Base-by-base conservation (phyloP, 768 basidiomycete species). In the Mycena pura region DNA sequence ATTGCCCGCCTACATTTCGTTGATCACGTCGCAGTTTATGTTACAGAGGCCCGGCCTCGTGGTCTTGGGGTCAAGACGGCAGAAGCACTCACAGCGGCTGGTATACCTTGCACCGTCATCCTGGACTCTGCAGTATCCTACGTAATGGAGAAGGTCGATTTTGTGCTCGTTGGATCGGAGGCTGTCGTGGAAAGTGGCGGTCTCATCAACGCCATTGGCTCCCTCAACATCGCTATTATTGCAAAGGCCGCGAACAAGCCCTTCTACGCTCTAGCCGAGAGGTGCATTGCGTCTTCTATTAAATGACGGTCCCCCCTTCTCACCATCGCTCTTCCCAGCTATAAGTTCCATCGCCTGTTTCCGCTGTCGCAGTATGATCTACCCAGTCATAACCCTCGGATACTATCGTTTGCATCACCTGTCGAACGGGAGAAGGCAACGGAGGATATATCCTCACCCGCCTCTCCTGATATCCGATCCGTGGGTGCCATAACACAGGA, bases 131-230 rank as follows among this genome's bases (percentile, higher is more conserved):
- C 96, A 2, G 96, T 99, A 5, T 94, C 94, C 36, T 99, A 98
- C 78, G 88, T 93, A 68, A 98, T 99, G 91, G 93, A 96, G 65
- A 90, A 92, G 68, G 94, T 96, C 19, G 93, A 96, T 74, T 91
- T 96, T 73, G 92, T 96, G 48, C 84, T 99, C 46, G 95, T 99
- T 38, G 97, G 97, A 29, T 95, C 95, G 38, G 97, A 99, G 78
- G 97, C 96, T 8, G 96, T 99, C 25, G 96, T 97, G 6, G 97
- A 99, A 76, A 95, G 92, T 63, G 97, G 97, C 41, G 93, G 95
- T 5, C 78, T 94, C 61, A 87, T 96, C 67, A 95, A 95, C 71
- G 93, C 91, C 50, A 91, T 99, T 34, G 96, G 96, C 39, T 95
- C 95, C 69, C 95, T 93, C 75, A 95, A 97, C 77, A 95, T 98